Base-by-base conservation (phyloP, 108 stramenopile species). In the Schizochytrium sp. region DNA sequence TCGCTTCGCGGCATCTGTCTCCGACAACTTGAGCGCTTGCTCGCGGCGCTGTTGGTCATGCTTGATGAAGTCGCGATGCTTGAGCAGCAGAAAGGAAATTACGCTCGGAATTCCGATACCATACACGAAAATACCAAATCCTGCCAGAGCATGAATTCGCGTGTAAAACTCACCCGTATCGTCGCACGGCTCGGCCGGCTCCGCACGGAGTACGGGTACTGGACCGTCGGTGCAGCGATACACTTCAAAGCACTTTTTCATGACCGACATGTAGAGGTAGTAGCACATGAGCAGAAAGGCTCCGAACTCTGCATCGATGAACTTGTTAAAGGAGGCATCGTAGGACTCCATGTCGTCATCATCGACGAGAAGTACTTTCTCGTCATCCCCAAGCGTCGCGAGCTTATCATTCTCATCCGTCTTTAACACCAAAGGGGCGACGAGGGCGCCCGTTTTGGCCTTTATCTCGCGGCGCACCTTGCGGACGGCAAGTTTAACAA, bases 231-330 rank as follows among this genome's bases (percentile, higher is more conserved):
- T 12, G 51, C 91, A 92, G 72, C 88, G 88, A 71, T 90, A 90
- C 19, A 89, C 69, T 51, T 58, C 90, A 25, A 92, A 55, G 45
- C 88, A 88, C 71, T 63, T 90, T 58, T 63, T 72, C 43, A 90
- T 87, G 28, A 89, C 57, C 43, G 55, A 87, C 59, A 90, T 43
- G 90, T 90, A 92, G 28, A 89, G 87, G 87, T 90, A 92, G 88
- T 90, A 90, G 47, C 88, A 44, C 58, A 90, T 89, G 28, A 87
- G 72, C 23, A 90, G 10, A 16, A 72, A 29, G 48, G 58, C 71
- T 1, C 90, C 88, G 34, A 87, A 91, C 23, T 83, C 76, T 12
- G 76, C 76, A 23, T 83, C 76, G 51, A 83, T 83, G 51, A 83
- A 83, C 25, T 53, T 47, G 3, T 83, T 83, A 1, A 83, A 83